Evolutionary conservation across 2,329 filamentous ascomycete species (phyloP).

Genomic region (Trichophyton simii): DNA sequence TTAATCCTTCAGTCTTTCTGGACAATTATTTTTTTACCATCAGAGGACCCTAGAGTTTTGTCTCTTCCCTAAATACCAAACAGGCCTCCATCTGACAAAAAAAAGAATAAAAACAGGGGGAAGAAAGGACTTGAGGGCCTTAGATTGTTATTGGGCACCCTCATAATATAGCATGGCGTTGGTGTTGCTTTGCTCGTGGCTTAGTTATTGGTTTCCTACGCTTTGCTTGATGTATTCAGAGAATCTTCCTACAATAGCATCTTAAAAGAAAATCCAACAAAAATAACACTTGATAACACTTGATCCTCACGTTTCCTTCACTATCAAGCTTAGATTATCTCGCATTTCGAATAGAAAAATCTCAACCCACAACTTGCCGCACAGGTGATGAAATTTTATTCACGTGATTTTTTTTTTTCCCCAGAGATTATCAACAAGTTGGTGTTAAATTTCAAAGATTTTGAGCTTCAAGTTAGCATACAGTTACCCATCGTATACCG

Average conservation of each 20-base stretch:
- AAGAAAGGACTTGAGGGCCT: conserved; percentile 14
- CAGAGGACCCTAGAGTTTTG: not conserved
- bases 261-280: not conserved
- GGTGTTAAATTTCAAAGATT: too few species aligned
- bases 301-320: not conserved
- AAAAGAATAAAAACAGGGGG: conserved; percentile 17
- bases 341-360: too few species aligned
- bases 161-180: conserved; percentile 18
- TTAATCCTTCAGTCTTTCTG: conserved; percentile 7
- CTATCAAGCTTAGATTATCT: not conserved
- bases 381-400: too few species aligned
- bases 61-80: not conserved
- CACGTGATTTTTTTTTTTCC: too few species aligned
- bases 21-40: conserved; percentile 8
- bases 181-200: conserved; percentile 9
- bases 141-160: conserved; percentile 17
- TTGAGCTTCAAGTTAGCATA: not conserved
- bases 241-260: not conserved
- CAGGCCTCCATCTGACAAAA: not conserved
- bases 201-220: not conserved
- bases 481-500: not conserved
- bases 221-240: conserved; percentile 1
- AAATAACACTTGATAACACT: not conserved
- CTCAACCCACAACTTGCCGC: too few species aligned
- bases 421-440: too few species aligned